Evolutionary conservation across 768 basidiomycete species (phyloP).

Genomic region (Bullera alba): DNA sequence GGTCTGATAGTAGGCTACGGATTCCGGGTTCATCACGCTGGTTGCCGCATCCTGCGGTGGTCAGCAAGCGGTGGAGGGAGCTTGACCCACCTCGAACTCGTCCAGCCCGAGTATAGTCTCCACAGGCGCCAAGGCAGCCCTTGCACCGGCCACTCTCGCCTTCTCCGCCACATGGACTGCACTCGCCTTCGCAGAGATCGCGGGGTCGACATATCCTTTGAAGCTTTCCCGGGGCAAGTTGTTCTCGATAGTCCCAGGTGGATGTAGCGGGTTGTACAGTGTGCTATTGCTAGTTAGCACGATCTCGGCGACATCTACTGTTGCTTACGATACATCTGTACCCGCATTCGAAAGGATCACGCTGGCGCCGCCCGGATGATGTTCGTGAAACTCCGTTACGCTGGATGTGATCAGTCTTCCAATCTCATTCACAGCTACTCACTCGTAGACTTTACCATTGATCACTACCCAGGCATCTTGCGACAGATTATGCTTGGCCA

Average conservation of each 20-base stretch:
- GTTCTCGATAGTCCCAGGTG: conserved; percentile 34
- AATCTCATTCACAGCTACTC: conserved; percentile 9
- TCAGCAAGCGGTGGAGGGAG: background rate
- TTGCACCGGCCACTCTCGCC: conserved; percentile 14
- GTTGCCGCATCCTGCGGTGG: conserved; percentile 27
- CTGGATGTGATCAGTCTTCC: conserved; percentile 5
- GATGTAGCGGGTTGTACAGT: conserved; percentile 38
- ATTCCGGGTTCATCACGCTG: conserved; percentile 16
- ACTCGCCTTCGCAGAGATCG: conserved; percentile 15
- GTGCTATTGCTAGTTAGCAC: conserved; percentile 4
- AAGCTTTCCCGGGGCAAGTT: conserved; percentile 27
- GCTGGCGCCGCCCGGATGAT: conserved; percentile 41
- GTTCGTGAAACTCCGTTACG: conserved; percentile 32
- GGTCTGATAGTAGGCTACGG: conserved; percentile 25
- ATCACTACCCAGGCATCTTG: conserved; percentile 44
- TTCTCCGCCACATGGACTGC: conserved; percentile 12
- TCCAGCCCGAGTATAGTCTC: conserved; percentile 39
- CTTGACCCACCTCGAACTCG: conserved; percentile 37
- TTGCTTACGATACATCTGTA: conserved; percentile 39
- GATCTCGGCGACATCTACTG: background rate
- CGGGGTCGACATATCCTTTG: conserved; percentile 36
- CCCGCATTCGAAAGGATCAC: conserved; percentile 41
- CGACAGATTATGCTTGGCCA: conserved; percentile 33
- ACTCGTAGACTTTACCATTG: conserved; percentile 43
- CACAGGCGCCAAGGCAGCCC: conserved; percentile 29